Evolutionary conservation across 306 rosid species (phyloP).

Genomic region (Rosa lucieae): DNA sequence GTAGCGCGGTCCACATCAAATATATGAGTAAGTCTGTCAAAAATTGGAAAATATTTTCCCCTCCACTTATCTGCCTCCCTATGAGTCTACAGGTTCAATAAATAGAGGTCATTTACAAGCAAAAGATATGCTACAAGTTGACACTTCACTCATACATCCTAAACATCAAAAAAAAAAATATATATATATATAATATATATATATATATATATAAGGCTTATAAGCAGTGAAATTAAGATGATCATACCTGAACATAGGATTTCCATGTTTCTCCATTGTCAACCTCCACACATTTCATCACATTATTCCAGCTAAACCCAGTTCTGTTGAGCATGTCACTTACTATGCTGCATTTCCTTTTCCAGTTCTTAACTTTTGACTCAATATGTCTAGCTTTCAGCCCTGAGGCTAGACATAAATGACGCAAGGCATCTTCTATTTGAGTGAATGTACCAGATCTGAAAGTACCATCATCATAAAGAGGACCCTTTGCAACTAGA

Average conservation of each 20-base stretch:
- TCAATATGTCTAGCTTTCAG: constrained; percentile 14
- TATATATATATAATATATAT: too few species aligned
- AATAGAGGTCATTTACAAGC: background rate
- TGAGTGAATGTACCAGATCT: background rate
- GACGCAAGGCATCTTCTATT: constrained; percentile 11
- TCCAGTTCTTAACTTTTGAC: constrained; percentile 14
- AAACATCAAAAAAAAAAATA: background rate
- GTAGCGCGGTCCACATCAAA: background rate
- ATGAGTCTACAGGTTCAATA: constrained; percentile 6
- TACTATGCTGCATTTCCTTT: background rate
- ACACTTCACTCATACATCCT: background rate
- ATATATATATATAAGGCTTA: background rate
- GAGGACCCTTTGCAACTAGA: constrained; percentile 10
- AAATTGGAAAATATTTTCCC: constrained; percentile 11
- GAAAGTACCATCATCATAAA: constrained; percentile 3
- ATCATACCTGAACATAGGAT: constrained; percentile 15
- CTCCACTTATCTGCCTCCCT: constrained; percentile 13
- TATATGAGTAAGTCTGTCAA: constrained; percentile 4
- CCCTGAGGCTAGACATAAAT: constrained; percentile 2
- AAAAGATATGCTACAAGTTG: background rate
- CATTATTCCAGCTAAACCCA: constrained; percentile 16
- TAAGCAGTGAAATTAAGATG: background rate
- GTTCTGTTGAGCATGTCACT: constrained; percentile 17
- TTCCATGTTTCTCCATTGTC: constrained; percentile 16
- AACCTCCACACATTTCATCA: constrained; percentile 16